phyloP scores from a whole-genome alignment of 1,284 basidiomycete species.

The Microbotryum violaceum region DNA sequence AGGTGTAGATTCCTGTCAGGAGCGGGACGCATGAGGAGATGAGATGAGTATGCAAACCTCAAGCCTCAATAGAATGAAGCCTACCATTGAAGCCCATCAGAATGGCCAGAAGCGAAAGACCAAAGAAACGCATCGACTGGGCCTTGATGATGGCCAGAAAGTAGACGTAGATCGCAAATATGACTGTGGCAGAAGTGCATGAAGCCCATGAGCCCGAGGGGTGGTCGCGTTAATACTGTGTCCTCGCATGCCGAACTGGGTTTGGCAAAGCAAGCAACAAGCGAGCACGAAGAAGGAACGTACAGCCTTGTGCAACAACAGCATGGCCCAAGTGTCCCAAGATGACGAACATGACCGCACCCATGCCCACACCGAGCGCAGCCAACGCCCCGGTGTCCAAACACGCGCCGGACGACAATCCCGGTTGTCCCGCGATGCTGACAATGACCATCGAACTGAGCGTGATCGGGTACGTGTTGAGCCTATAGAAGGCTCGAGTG shows the following conservation, averaged over 20 bases:
- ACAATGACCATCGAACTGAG: constrained; percentile 34
- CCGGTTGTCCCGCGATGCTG: constrained; percentile 38
- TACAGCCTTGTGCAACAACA: constrained; percentile 41
- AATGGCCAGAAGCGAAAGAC: constrained; percentile 6
- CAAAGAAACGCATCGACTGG: constrained; percentile 12
- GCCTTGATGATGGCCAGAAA: constrained; percentile 22
- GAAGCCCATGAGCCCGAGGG: too few relatives aligned
- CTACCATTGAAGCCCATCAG: constrained; percentile 10
- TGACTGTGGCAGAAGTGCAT: too few relatives aligned
- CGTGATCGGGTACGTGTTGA: constrained; percentile 34
- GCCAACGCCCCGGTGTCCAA: constrained; percentile 32
- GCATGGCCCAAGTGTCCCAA: constrained; percentile 37
- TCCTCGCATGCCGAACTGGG: too few relatives aligned
- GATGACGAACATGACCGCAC: constrained; percentile 38
- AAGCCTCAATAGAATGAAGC: background rate
- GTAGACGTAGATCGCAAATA: constrained; percentile 34
- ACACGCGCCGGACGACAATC: constrained; percentile 33
- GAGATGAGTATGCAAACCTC: constrained; percentile 30
- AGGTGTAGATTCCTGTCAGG: constrained; percentile 39
- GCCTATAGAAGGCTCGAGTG: constrained; percentile 32
- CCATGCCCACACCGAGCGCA: constrained; percentile 36
- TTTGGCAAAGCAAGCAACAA: too few relatives aligned
- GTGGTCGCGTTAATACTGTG: too few relatives aligned
- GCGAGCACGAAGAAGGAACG: constrained; percentile 25
- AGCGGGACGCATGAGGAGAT: constrained; percentile 30